Evolutionary conservation across 140 eudicot species (phyloP).

Genomic region (Oenanthe javanica): DNA sequence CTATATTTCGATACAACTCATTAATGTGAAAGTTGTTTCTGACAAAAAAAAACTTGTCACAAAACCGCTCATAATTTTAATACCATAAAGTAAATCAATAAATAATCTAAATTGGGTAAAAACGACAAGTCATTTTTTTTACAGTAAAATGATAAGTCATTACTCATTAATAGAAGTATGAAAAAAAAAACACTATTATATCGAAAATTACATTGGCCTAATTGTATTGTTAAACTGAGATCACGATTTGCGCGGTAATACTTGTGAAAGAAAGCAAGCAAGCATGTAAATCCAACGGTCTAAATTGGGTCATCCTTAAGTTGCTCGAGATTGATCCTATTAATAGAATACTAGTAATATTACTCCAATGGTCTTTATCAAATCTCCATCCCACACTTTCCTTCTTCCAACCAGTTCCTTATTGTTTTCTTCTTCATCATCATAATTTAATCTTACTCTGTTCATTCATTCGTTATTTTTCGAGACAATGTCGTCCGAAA

Average conservation of each 20-base stretch:
- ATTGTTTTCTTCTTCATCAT: neutral
- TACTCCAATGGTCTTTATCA: constrained; percentile 5
- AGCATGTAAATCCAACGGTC: constrained; percentile 22
- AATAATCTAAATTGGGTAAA: constrained; percentile 25
- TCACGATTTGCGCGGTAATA: constrained; percentile 29
- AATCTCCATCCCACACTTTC: neutral
- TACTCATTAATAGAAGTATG: too few species aligned
- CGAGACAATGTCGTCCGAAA: constrained; percentile 54
- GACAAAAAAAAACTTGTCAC: too few species aligned
- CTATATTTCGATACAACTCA: too few species aligned
- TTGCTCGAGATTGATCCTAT: constrained; percentile 18
- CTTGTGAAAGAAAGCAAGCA: constrained; percentile 7
- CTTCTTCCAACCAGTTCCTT: neutral
- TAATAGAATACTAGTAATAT: neutral
- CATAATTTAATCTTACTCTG: neutral
- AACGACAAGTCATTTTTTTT: too few species aligned
- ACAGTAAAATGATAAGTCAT: too few species aligned
- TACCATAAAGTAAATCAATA: too few species aligned
- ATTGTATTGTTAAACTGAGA: neutral
- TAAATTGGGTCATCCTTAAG: constrained; percentile 25
- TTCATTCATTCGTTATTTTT: neutral
- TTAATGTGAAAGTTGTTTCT: too few species aligned
- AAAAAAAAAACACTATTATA: too few species aligned
- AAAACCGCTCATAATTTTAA: too few species aligned
- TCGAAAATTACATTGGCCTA: neutral